phyloP scores from a whole-genome alignment of 2,329 filamentous ascomycete species.

The Aspergillus costaricaensis region DNA sequence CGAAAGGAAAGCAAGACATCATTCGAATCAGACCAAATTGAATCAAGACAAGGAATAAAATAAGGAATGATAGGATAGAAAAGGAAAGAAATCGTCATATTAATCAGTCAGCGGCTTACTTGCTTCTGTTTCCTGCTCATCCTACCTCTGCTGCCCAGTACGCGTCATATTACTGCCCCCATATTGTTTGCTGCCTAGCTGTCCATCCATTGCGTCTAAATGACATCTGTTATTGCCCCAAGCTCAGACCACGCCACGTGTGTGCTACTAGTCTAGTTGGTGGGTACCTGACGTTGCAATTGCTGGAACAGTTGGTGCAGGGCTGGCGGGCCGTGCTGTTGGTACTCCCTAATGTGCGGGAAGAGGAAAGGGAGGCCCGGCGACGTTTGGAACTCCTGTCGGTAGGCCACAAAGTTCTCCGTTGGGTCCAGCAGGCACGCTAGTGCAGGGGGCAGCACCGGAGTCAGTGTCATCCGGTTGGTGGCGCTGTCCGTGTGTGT shows the following conservation, averaged over 20 bases:
- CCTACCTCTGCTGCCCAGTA: too few relatives aligned
- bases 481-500: conserved; percentile 16
- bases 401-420: conserved; percentile 40
- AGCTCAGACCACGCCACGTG: not conserved
- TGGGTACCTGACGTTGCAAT: conserved; percentile 17
- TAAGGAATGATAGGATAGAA: not conserved
- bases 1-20: not conserved
- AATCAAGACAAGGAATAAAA: conserved; percentile 1
- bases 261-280: not conserved
- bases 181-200: not conserved
- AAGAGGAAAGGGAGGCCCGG: conserved; percentile 44
- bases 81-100: not conserved
- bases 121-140: too few relatives aligned
- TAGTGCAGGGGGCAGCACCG: conserved; percentile 27
- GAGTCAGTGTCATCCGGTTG: conserved; percentile 24
- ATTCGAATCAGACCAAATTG: not conserved
- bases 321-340: conserved; percentile 28
- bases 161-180: too few relatives aligned
- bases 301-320: conserved; percentile 33
- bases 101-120: too few relatives aligned
- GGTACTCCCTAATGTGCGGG: conserved; percentile 40
- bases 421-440: conserved; percentile 31
- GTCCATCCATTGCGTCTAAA: not conserved
- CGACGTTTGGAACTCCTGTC: conserved; percentile 31
- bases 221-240: not conserved